phyloP scores from a whole-genome alignment of 148 eudicot species.

The Hydrangea macrophylla region DNA sequence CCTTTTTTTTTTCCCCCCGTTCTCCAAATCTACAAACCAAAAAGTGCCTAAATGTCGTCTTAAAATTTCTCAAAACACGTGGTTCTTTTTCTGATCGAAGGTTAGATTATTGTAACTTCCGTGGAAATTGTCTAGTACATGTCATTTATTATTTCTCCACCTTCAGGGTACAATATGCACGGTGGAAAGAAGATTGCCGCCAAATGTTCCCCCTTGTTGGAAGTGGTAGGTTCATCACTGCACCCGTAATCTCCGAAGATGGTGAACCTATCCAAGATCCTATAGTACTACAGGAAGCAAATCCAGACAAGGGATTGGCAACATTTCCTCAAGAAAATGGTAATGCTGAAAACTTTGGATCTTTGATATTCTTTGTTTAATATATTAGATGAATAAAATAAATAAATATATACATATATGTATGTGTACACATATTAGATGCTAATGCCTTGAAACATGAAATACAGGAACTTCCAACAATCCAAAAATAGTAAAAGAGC shows the following conservation, averaged over 20 bases:
- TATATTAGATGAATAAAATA: no score
- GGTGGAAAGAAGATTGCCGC: constrained; percentile 70
- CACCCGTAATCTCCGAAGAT: constrained; percentile 65
- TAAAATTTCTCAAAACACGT: background rate
- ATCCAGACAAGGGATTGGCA: constrained; percentile 18
- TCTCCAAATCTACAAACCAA: no score
- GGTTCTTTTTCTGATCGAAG: background rate
- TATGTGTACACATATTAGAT: constrained; percentile 1
- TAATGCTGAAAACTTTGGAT: constrained; percentile 16
- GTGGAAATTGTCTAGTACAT: background rate
- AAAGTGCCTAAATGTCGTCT: no score
- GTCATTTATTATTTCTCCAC: constrained; percentile 8
- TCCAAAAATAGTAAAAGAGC: constrained; percentile 8
- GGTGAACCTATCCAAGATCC: constrained; percentile 80
- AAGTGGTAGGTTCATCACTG: constrained; percentile 78
- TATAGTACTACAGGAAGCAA: constrained; percentile 59
- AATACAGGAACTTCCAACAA: background rate
- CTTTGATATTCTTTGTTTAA: no score
- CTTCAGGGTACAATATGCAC: constrained; percentile 59
- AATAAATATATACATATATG: no score
- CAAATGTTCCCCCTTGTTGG: constrained; percentile 76
- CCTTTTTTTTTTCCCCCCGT: no score
- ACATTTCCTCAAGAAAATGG: constrained; percentile 27
- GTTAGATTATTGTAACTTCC: background rate
- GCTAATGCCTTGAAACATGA: constrained; percentile 7